phyloP scores from a whole-genome alignment of 495 filamentous ascomycete genomes.

The Trichoderma reesei region DNA sequence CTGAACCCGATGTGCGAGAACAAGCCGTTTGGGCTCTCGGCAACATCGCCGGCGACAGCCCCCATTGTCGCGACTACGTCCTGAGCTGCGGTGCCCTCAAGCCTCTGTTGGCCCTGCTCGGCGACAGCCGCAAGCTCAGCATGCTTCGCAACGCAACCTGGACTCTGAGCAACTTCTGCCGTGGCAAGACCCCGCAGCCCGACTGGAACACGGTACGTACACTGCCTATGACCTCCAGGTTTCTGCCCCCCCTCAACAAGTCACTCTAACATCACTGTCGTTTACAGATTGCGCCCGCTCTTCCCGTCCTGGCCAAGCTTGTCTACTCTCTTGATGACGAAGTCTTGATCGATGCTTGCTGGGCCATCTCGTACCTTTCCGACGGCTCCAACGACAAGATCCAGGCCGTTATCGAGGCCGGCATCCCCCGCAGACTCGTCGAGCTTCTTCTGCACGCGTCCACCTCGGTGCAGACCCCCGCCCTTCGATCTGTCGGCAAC shows the following conservation, averaged over 20 bases:
- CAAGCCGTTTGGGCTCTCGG: slow-evolving; percentile 98
- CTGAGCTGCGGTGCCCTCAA: slow-evolving; percentile 80
- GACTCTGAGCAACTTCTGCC: slow-evolving; percentile 99
- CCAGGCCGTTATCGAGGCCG: slow-evolving; percentile 96
- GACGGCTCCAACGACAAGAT: slow-evolving; percentile 99
- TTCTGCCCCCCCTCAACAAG: neutral
- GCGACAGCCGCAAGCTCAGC: slow-evolving; percentile 96
- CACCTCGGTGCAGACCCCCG: slow-evolving; percentile 96
- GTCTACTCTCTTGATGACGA: slow-evolving; percentile 98
- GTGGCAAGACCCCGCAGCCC: slow-evolving; percentile 97
- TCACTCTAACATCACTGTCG: slow-evolving; percentile 16
- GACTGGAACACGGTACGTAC: slow-evolving; percentile 87
- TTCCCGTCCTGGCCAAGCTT: slow-evolving; percentile 94
- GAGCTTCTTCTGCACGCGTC: slow-evolving; percentile 99
- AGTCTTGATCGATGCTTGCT: slow-evolving; percentile 98
- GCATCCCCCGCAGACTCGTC: slow-evolving; percentile 92
- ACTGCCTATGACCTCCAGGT: neutral
- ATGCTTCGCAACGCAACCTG: slow-evolving; percentile 99
- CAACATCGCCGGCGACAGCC: slow-evolving; percentile 99
- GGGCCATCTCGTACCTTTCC: slow-evolving; percentile 99
- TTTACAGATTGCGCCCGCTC: slow-evolving; percentile 81
- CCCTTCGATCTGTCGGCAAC: slow-evolving; percentile 94
- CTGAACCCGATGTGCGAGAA: slow-evolving; percentile 95
- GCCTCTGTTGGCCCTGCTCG: slow-evolving; percentile 78
- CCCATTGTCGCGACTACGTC: slow-evolving; percentile 92